Conservation (phyloP, 148 eudicot species). For the Bassia scoparia region DNA sequence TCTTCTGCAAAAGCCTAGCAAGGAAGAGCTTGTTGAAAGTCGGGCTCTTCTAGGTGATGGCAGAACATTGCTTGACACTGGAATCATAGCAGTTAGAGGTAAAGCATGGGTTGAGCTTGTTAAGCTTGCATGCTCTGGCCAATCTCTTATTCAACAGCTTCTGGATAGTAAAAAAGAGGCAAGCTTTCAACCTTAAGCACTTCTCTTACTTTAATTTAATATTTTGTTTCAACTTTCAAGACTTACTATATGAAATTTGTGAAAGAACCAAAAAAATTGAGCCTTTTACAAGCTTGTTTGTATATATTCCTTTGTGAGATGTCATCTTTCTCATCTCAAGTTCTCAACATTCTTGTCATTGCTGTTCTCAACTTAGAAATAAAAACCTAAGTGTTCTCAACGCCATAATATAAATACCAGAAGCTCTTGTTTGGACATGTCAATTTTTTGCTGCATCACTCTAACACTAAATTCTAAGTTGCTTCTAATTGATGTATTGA, state of each 20-base stretch:
- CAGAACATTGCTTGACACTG: constrained; percentile 94
- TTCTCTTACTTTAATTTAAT: background rate
- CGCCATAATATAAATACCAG: background rate
- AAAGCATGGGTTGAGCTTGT: constrained; percentile 91
- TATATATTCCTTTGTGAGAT: background rate
- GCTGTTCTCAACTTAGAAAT: background rate
- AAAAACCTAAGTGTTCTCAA: background rate
- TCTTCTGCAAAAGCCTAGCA: constrained; percentile 89
- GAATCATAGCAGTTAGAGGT: constrained; percentile 93
- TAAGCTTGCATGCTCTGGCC: constrained; percentile 62
- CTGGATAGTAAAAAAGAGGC: constrained; percentile 81
- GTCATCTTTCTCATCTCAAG: background rate
- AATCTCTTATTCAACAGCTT: constrained; percentile 64
- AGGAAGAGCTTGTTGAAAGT: constrained; percentile 66
- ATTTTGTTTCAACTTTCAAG: background rate
- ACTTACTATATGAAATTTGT: background rate
- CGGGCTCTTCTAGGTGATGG: constrained; percentile 90
- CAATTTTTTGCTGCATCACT: background rate
- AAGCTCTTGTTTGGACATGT: background rate
- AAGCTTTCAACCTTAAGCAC: constrained; percentile 28
- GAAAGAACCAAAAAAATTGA: background rate
- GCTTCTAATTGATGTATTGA: no score
- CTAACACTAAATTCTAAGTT: background rate
- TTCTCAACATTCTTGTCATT: background rate
- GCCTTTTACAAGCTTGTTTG: background rate